These are phyloP conservation scores for Flaveria sonorensis DNA, from an alignment of 129 eudicot genomes.

Conservation along the genomic window DNA sequence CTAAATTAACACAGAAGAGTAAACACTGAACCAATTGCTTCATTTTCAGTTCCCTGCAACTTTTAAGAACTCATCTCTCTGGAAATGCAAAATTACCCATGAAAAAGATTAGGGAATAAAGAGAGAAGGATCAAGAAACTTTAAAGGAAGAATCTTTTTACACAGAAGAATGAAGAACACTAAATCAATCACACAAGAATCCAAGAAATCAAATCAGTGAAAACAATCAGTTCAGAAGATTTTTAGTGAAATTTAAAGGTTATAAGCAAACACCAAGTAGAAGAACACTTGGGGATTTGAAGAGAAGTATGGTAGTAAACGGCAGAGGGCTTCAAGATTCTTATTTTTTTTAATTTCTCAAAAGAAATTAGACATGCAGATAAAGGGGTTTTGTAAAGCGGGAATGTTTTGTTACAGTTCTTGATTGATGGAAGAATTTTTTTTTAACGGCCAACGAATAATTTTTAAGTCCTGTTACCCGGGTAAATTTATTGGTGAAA, in stretches of 20 bases:
- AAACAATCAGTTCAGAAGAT: background rate
- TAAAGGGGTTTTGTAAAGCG: constrained; percentile 26
- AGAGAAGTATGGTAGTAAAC: constrained; percentile 53
- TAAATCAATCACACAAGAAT: constrained; percentile 11
- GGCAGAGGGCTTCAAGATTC: constrained; percentile 11
- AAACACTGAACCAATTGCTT: constrained; percentile 41
- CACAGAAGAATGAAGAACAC: constrained; percentile 18
- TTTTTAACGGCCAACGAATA: too few relatives aligned
- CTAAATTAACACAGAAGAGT: constrained; percentile 48
- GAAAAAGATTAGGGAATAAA: constrained; percentile 26
- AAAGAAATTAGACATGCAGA: background rate
- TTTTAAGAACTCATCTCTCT: constrained; percentile 10
- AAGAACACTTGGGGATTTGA: constrained; percentile 62
- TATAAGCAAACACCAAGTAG: background rate
- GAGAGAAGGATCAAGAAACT: constrained; percentile 19
- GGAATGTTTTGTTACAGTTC: constrained; percentile 28
- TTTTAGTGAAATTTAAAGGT: background rate
- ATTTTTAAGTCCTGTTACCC: too few relatives aligned
- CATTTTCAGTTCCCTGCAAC: constrained; percentile 44
- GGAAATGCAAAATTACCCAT: constrained; percentile 25
- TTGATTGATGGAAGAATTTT: background rate
- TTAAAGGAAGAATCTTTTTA: constrained; percentile 29
- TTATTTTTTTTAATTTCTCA: background rate
- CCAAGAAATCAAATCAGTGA: background rate
- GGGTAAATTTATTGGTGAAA: too few relatives aligned